Conservation (phyloP, 164 flowering plant species). For the Echeveria elegans region DNA sequence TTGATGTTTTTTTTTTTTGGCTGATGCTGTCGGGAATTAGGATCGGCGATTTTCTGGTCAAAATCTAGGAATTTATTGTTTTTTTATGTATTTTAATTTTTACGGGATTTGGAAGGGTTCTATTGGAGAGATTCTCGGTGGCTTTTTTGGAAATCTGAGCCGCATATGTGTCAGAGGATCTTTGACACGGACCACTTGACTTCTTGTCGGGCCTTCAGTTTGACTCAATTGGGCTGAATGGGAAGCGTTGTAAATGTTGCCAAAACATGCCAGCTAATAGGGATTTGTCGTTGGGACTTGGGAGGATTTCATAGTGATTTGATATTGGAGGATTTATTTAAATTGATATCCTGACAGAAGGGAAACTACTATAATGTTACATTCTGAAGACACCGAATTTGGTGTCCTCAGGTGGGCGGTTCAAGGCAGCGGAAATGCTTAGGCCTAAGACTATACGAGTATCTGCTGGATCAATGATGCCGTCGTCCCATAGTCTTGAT, state of each 20-base stretch:
- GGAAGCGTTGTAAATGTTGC: too few species aligned
- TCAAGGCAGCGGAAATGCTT: constrained; percentile 66
- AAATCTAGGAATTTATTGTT: constrained; percentile 8
- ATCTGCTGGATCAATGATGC: constrained; percentile 91
- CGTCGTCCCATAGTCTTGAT: constrained; percentile 97
- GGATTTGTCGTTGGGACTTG: too few species aligned
- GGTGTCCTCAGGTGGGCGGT: constrained; percentile 49
- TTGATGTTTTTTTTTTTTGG: constrained; percentile 1
- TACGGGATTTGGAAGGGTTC: constrained; percentile 7
- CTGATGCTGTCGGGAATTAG: constrained; percentile 13
- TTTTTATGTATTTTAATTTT: too few species aligned
- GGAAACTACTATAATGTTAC: too few species aligned
- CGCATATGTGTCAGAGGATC: constrained; percentile 13
- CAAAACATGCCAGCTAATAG: too few species aligned
- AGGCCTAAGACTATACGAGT: constrained; percentile 72
- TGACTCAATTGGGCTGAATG: too few species aligned
- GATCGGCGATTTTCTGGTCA: constrained; percentile 14
- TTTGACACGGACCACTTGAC: neutral
- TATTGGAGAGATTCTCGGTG: neutral
- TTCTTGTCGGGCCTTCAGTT: neutral
- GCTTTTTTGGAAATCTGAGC: neutral
- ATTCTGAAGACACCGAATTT: constrained; percentile 93
- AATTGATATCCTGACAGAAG: neutral
- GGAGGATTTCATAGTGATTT: too few species aligned
- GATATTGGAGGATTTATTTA: too few species aligned